These are phyloP conservation scores for Baorangia bicolor DNA, from an alignment of 768 basidiomycete genomes.

Conservation along the genomic window DNA sequence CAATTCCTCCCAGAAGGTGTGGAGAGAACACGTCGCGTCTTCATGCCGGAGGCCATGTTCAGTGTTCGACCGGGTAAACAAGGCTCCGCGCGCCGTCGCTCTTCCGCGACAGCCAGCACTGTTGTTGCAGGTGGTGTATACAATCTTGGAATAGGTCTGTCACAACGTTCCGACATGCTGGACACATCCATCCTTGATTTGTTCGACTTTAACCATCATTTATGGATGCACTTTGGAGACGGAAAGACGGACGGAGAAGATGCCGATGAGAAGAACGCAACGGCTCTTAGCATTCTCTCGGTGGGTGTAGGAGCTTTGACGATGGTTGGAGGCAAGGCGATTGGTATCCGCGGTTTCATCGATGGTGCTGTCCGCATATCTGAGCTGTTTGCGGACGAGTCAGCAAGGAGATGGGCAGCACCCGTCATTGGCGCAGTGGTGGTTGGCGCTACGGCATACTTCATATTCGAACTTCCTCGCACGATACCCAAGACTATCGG, in stretches of 20 bases:
- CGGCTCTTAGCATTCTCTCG: conserved; percentile 69
- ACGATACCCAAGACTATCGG: conserved; percentile 91
- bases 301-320: conserved; percentile 85
- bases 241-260: conserved; percentile 30
- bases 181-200: conserved; percentile 82
- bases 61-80: conserved; percentile 47
- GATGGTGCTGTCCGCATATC: conserved; percentile 74
- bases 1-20: conserved; percentile 77
- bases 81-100: conserved; percentile 38
- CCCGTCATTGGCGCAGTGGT: conserved; percentile 79
- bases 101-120: conserved; percentile 38
- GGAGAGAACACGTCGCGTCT: conserved; percentile 77
- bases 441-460: conserved; percentile 72
- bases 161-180: conserved; percentile 71
- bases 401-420: conserved; percentile 80
- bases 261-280: conserved; percentile 45
- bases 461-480: conserved; percentile 83
- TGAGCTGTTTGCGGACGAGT: conserved; percentile 79
- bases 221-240: conserved; percentile 69
- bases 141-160: conserved; percentile 82
- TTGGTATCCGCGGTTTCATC: conserved; percentile 74
- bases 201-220: conserved; percentile 81
- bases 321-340: conserved; percentile 81
- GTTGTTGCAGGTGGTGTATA: conserved; percentile 76
- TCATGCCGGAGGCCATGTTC: conserved; percentile 99